Evolutionary conservation across 345 rosid genomes (phyloP), one percentile per base, ranked within the genome.

Genomic region (Salix arbutifolia): DNA sequence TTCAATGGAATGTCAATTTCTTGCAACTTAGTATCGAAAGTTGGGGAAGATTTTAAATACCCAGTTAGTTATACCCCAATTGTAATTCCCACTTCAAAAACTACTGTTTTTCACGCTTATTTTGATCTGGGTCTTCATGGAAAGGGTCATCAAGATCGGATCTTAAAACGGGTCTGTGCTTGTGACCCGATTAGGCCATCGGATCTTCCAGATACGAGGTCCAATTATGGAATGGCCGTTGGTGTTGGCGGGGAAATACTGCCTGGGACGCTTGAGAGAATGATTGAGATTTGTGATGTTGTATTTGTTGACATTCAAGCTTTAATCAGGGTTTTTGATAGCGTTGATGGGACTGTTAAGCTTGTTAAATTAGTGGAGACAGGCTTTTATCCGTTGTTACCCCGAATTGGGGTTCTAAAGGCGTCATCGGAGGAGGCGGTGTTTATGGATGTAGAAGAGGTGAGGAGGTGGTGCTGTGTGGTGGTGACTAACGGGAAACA

Each of bases 241-340:
- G 99, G 98, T 8, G 91, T 96, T 4, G 99, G 97, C 53, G 99
- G 99, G 65, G 99, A 96, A 90, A 86, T 96, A 42, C 74, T 87
- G 35, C 92, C 96, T 3, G 96, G 87, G 81, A 96, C 98, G 71
- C 86, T 96, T 3, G 97, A 90, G 84, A 89, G 80, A 73, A 91
- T 96, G 98, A 79, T 89, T 23, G 92, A 90, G 72, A 85, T 83
- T 4, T 94, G 99, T 70, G 87, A 87, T 11, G 85, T 85, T 1
- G 98, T 93, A 35, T 84, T 86, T 52, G 97, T 91, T 1, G 99
- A 94, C 38, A 89, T 96, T 38, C 99, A 93, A 83, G 91, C 98
- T 52, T 33, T 96, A 77, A 93, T 96, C 71, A 87, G 99, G 72
- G 85, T 21, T 9, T 96, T 96, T 66, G 91, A 89, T 83, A 74